Evolutionary conservation across 1,284 basidiomycete species (phyloP), one percentile per base, ranked within the genome.

Genomic region (Austroboletus niveus): DNA sequence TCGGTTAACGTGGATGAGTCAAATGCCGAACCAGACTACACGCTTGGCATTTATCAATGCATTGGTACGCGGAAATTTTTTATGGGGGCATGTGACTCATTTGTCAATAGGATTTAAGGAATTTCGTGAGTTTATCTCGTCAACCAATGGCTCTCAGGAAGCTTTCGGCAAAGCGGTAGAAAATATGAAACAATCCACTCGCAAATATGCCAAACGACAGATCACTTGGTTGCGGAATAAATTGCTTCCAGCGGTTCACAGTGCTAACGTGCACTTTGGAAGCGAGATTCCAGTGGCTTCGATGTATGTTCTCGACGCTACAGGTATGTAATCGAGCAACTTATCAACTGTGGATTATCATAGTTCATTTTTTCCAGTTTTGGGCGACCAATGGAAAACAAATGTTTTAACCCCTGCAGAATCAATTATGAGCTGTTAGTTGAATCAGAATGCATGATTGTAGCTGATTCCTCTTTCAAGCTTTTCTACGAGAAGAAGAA

Each of bases 181-280:
- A 38, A 78, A 78, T 20, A 98, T 94, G 82, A 97, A 98, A 69
- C 69, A 81, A 0, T 87, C 88, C 0, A 99, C 96, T 1, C 75
- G 91, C 17, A 89, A 94, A 69, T 99, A 99, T 64, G 93, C 97
- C 0, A 93, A 90, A 66, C 79, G 86, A 17, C 97, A 99, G 68
- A 77, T 94, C 36, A 86, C 87, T 45, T 99, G 97, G 97, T 86
- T 99, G 47, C 80, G 84, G 38, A 94, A 94, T 65, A 95, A 97
- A 69, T 72, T 99, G 6, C 67, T 98, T 9, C 94, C 94, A 1
- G 87, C 84, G 2, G 75, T 91, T 4, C 65, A 79, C 34, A 77
- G 76, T 31, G 77, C 80, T 11, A 77, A 82, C 54, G 52, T 61
- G 62, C 46, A 77, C 66, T 45, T 47, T 30, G 49, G 31, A 35